Base-by-base conservation (phyloP, 805 yeast genomes). In the Monosporozyma unispora region DNA sequence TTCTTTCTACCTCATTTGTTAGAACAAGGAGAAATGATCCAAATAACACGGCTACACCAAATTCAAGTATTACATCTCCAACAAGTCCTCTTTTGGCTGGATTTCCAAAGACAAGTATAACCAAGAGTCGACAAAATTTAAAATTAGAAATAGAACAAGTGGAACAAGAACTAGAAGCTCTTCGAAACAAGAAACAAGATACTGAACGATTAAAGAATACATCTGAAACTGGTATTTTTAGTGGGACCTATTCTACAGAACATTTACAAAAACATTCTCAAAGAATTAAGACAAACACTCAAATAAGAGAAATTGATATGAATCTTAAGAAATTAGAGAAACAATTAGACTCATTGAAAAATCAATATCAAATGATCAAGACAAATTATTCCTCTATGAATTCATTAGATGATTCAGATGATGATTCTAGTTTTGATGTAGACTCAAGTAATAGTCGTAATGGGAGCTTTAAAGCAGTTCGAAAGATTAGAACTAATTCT, bases 171-270 rank as follows among this genome's bases (percentile, higher is more conserved):
- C 48, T 62, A 28, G 39, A 33, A 7, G 52, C 54, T 14, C 52
- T 51, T 5, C 56, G 57, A 21, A 63, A 50, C 42, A 57, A 55
- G 37, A 61, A 59, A 44, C 60, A 56, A 29, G 59, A 61, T 44
- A 50, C 57, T 14, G 63, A 63, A 44, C 57, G 54, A 42, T 44
- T 60, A 10, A 53, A 60, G 40, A 56, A 61, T 44, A 55, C 68
- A 6, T 54, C 65, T 7, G 57, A 56, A 1, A 55, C 62, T 7
- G 67, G 63, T 46, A 65, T 66, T 3, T 64, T 58, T 49, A 57
- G 62, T 19, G 70, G 68, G 19, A 56, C 60, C 3, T 67, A 67
- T 40, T 64, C 69, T 2, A 63, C 68, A 2, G 66, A 63, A n/a
- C 70, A 66, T 56, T 48, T 66, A 28, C 66, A 64, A 29, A 59